Base-by-base conservation (phyloP, 2,329 filamentous ascomycete species). In the Colletotrichum falcatum region DNA sequence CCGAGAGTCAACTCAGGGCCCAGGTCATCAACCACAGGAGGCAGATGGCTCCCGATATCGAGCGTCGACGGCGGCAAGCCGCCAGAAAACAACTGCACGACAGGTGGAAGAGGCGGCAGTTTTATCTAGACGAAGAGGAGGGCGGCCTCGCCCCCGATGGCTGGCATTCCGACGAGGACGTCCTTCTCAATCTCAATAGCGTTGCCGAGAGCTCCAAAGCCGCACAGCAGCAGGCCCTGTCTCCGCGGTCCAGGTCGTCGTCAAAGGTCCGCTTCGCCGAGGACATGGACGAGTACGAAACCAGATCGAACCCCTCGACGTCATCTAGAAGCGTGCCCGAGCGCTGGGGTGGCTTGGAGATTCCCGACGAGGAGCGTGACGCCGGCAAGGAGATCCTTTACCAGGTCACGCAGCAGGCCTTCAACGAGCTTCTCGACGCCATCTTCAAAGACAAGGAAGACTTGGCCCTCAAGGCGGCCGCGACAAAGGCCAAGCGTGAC, bases 361-460 rank as follows among this genome's bases (percentile, higher is more conserved):
- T 97, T 20, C 92, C 93, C 0, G 90, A 93, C 74, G 91, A 92
- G 0, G 94, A 97, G 79, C 88, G 88, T 70, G 94, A 97, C 78
- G 90, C 94, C 7, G 94, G 94, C 46, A 94, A 92, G 74, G 94
- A 98, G 77, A 92, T 98, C 5, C 83, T 98, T 1, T 98, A 97
- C 77, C 93, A 97, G 78, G 90, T 97, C 39, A 94, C 94, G 0
- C 94, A 98, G 79, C 92, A 97, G 79, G 92, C 94, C 0, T 94
- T 97, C 82, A 98, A 98, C 76, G 94, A 98, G 80, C 84, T 98
- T 2, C 88, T 99, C 0, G 94, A 98, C 77, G 87, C 90, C 1
- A 85, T 99, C 0, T 99, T 99, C 83, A 92, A 92, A 74, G 85
- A 87, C 5, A 91, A 92, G 73, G 95, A 98, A 79, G 91, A 95